Evolutionary conservation across 208 protist species (phyloP).

Genomic region (Phytomonas sp.): DNA sequence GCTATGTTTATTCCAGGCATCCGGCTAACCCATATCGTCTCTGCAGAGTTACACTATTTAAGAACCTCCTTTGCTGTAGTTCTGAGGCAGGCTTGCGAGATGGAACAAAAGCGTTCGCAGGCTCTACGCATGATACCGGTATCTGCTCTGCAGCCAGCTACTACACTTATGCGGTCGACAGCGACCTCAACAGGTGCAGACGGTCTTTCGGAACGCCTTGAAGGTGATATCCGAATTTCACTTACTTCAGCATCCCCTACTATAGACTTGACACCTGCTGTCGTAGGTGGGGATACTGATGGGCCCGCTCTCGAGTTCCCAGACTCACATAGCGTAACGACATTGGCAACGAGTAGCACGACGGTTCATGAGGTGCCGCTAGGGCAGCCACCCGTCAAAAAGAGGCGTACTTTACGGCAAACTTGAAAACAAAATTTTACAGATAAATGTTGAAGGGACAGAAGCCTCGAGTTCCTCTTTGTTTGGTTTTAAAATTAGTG

Average conservation of each 20-base stretch:
- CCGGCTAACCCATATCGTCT: slow-evolving; percentile 79
- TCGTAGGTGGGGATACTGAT: neutral
- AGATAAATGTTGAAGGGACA: neutral
- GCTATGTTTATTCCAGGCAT: slow-evolving; percentile 82
- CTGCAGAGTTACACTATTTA: slow-evolving; percentile 72
- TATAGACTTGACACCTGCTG: neutral
- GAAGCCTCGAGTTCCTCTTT: neutral
- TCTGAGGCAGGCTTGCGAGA: slow-evolving; percentile 51
- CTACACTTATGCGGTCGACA: neutral
- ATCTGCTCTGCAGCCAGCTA: neutral
- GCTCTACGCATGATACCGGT: neutral
- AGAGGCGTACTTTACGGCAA: slow-evolving; percentile 72
- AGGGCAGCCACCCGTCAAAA: slow-evolving; percentile 58
- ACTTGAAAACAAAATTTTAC: slow-evolving; percentile 20
- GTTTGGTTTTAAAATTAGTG: neutral
- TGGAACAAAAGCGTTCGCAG: slow-evolving; percentile 37
- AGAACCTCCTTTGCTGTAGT: slow-evolving; percentile 65
- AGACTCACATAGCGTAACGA: neutral
- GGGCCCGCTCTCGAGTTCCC: neutral
- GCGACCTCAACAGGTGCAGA: neutral
- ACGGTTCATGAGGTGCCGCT: slow-evolving; percentile 13
- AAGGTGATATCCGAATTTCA: neutral
- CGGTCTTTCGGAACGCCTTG: neutral
- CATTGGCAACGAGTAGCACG: slow-evolving; percentile 5
- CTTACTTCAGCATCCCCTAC: neutral